Conservation (phyloP, 2,329 filamentous ascomycete genomes). For the Verticillium klebahnii region DNA sequence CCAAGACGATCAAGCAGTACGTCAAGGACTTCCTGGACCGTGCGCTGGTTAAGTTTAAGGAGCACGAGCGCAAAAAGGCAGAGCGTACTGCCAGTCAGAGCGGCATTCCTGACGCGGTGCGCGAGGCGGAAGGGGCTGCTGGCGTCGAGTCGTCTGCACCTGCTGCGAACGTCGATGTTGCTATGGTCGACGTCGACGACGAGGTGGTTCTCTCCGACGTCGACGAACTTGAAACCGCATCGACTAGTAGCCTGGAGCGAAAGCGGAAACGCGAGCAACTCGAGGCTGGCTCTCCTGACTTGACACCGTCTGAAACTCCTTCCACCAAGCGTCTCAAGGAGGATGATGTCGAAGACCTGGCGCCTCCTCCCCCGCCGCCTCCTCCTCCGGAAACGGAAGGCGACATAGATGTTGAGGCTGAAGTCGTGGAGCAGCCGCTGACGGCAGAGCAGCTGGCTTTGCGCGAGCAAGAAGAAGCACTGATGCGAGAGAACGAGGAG, state of each 20-base stretch:
- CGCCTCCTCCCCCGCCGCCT: conserved; percentile 44
- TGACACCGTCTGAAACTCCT: conserved; percentile 52
- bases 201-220: conserved; percentile 35
- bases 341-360: conserved; percentile 28
- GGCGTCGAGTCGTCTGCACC: not conserved
- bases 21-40: conserved; percentile 77
- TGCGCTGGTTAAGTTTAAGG: conserved; percentile 70
- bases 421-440: conserved; percentile 9
- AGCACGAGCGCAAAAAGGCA: conserved; percentile 61
- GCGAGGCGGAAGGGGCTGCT: conserved; percentile 6
- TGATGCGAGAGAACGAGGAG: conserved; percentile 51
- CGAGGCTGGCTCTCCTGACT: conserved; percentile 33
- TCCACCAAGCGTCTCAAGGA: conserved; percentile 49
- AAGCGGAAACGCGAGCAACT: conserved; percentile 62
- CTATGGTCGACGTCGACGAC: conserved; percentile 28
- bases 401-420: conserved; percentile 22
- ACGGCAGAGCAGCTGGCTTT: conserved; percentile 40
- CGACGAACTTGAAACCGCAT: conserved; percentile 31
- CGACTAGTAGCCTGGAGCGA: conserved; percentile 44
- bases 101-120: conserved; percentile 10
- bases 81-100: conserved; percentile 27
- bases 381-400: conserved; percentile 34
- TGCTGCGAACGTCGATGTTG: conserved; percentile 15
- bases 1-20: conserved; percentile 59
- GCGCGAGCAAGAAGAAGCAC: conserved; percentile 44